Conservation (phyloP, 805 yeast genomes). For the Hanseniaspora jakobsenii region DNA sequence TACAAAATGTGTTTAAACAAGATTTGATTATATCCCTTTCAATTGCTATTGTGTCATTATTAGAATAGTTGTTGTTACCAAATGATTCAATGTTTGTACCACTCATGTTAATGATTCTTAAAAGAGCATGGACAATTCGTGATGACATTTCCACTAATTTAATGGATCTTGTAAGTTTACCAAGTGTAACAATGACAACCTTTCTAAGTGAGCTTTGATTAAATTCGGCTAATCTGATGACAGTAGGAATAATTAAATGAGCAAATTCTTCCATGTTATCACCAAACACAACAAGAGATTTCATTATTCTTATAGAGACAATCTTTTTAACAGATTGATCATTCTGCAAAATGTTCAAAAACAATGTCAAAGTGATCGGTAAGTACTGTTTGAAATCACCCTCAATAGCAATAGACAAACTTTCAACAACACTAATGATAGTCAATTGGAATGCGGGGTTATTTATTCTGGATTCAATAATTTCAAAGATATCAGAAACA, state of each 20-base stretch:
- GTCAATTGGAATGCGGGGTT: constrained; percentile 58
- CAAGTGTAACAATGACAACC: constrained; percentile 72
- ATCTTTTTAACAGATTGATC: constrained; percentile 51
- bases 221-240: constrained; percentile 68
- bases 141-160: constrained; percentile 79
- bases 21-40: constrained; percentile 52
- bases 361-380: constrained; percentile 62
- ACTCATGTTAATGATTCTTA: constrained; percentile 44
- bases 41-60: constrained; percentile 16
- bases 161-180: constrained; percentile 62
- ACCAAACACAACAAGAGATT: constrained; percentile 78
- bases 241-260: constrained; percentile 75
- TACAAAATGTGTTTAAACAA: constrained; percentile 67
- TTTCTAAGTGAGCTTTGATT: constrained; percentile 47
- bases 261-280: constrained; percentile 77
- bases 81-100: constrained; percentile 16
- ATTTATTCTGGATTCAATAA: constrained; percentile 62
- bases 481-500: constrained; percentile 58
- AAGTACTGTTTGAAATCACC: constrained; percentile 83
- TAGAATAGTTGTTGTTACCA: constrained; percentile 15
- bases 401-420: constrained; percentile 72
- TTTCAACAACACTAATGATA: constrained; percentile 67
- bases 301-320: constrained; percentile 61
- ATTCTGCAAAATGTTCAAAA: constrained; percentile 64
- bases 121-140: constrained; percentile 73